phyloP scores from a whole-genome alignment of 2,329 filamentous ascomycete species.

The Epichloe coenophiala region DNA sequence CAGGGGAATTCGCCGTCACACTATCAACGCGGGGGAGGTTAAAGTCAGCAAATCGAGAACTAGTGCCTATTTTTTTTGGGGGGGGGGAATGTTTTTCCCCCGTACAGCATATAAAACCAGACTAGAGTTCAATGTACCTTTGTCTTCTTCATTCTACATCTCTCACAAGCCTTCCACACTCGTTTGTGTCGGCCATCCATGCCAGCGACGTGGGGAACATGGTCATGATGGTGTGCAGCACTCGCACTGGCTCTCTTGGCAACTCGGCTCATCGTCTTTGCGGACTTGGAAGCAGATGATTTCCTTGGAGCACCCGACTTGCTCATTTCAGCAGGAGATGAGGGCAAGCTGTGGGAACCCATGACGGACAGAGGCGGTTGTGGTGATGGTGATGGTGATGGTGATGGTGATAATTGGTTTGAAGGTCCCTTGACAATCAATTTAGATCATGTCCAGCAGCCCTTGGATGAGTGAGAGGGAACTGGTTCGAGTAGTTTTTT shows the following conservation, averaged over 20 bases:
- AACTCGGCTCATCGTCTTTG: conserved; percentile 36
- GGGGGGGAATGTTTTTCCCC: too few relatives aligned
- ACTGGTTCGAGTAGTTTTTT: background rate
- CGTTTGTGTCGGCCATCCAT: conserved; percentile 47
- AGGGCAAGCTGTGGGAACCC: conserved; percentile 35
- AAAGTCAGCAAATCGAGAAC: background rate
- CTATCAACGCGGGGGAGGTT: conserved; percentile 17
- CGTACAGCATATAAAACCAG: too few relatives aligned
- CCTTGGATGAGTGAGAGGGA: too few relatives aligned
- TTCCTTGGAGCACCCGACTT: conserved; percentile 25
- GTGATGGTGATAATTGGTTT: too few relatives aligned
- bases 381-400: too few relatives aligned
- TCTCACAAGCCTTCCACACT: conserved; percentile 54
- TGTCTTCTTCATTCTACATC: conserved; percentile 57
- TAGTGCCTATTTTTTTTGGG: too few relatives aligned
- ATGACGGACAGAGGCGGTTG: conserved; percentile 17
- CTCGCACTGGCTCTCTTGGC: conserved; percentile 35
- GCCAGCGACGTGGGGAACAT: conserved; percentile 18
- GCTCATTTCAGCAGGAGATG: conserved; percentile 36
- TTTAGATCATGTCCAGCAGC: too few relatives aligned
- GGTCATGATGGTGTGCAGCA: conserved; percentile 24
- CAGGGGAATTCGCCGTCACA: conserved; percentile 54
- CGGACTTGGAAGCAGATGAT: conserved; percentile 29
- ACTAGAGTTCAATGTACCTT: conserved; percentile 31
- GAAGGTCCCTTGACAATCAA: too few relatives aligned